A percentile compares a stretch with the other conserved stretches of the same genome.
phyloP scores from a whole-genome alignment of 495 filamentous ascomycete species.

The Baudoinia panamericana region DNA sequence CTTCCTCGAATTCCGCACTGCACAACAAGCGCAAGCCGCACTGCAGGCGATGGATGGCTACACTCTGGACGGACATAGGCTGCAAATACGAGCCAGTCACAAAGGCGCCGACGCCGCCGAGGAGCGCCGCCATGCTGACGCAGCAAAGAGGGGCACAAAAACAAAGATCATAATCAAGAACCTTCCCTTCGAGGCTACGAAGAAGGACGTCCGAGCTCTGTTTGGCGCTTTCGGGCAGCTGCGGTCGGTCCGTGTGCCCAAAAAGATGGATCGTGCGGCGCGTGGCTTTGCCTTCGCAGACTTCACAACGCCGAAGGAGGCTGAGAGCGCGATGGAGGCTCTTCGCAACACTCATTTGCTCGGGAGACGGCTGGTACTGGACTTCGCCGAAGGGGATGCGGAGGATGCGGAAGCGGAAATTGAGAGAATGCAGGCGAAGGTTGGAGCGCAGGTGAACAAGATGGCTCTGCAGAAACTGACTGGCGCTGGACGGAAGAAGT shows the following conservation, averaged over 20 bases:
- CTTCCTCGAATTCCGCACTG: slow-evolving; percentile 76
- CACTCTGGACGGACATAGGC: slow-evolving; percentile 68
- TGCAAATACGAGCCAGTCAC: slow-evolving; percentile 72
- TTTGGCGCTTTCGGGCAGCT: slow-evolving; percentile 85
- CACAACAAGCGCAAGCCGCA: slow-evolving; percentile 63
- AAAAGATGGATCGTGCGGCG: slow-evolving; percentile 77
- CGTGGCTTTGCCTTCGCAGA: slow-evolving; percentile 96
- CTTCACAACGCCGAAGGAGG: slow-evolving; percentile 83
- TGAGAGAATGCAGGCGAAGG: slow-evolving; percentile 88
- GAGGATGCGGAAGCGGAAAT: slow-evolving; percentile 92
- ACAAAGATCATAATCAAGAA: slow-evolving; percentile 99
- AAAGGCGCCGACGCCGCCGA: slow-evolving; percentile 75
- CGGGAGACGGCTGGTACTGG: slow-evolving; percentile 73
- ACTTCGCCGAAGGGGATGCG: slow-evolving; percentile 74
- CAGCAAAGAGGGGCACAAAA: slow-evolving; percentile 58
- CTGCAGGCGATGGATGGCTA: slow-evolving; percentile 74
- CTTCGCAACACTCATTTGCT: slow-evolving; percentile 88
- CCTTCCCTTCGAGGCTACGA: slow-evolving; percentile 85
- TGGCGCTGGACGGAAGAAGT: slow-evolving; percentile 69
- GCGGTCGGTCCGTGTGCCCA: slow-evolving; percentile 79
- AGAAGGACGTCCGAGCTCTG: slow-evolving; percentile 76
- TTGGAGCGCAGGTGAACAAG: slow-evolving; percentile 72
- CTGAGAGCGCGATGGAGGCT: slow-evolving; percentile 81
- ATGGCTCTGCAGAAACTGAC: slow-evolving; percentile 79
- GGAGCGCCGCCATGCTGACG: slow-evolving; percentile 66